Percentiles rank a stretch among this genome's conserved stretches.
phyloP scores from a whole-genome alignment of 1,284 basidiomycete genomes.

The Agroathelia rolfsii region DNA sequence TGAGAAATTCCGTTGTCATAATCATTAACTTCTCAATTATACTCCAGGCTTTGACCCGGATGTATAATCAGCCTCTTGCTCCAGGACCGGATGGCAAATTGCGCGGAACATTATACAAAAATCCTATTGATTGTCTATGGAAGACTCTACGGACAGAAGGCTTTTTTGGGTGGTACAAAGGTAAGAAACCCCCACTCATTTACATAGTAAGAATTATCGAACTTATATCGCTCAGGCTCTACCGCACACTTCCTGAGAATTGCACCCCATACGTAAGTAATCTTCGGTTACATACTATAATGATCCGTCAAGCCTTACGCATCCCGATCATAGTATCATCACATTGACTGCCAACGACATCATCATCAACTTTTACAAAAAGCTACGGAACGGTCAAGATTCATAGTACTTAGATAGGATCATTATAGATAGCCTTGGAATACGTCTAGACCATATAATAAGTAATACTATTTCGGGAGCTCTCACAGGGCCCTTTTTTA shows the following conservation, averaged over 20 bases:
- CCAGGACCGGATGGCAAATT: constrained; percentile 64
- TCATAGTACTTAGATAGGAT: background rate
- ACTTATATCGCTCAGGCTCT: constrained; percentile 44
- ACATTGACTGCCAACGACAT: constrained; percentile 84
- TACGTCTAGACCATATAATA: background rate
- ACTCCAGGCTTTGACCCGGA: constrained; percentile 74
- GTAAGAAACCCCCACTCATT: constrained; percentile 24
- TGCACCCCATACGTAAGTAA: constrained; percentile 77
- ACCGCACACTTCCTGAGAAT: constrained; percentile 89
- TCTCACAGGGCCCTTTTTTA: no score
- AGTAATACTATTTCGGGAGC: background rate
- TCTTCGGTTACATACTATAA: constrained; percentile 1
- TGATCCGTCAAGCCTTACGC: constrained; percentile 1
- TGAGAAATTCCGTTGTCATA: constrained; percentile 5
- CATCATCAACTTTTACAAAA: constrained; percentile 68
- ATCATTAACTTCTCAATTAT: constrained; percentile 8
- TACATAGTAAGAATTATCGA: background rate
- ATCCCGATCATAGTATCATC: constrained; percentile 46
- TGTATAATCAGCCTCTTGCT: constrained; percentile 92
- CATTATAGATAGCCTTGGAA: background rate
- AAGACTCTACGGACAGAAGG: constrained; percentile 92
- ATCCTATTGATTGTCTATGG: constrained; percentile 93
- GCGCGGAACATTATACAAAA: constrained; percentile 77
- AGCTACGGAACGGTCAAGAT: constrained; percentile 9
- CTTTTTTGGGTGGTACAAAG: constrained; percentile 87